These are phyloP conservation scores for Suillus sp. DNA, from an alignment of 768 basidiomycete genomes.

Conservation along the genomic window DNA sequence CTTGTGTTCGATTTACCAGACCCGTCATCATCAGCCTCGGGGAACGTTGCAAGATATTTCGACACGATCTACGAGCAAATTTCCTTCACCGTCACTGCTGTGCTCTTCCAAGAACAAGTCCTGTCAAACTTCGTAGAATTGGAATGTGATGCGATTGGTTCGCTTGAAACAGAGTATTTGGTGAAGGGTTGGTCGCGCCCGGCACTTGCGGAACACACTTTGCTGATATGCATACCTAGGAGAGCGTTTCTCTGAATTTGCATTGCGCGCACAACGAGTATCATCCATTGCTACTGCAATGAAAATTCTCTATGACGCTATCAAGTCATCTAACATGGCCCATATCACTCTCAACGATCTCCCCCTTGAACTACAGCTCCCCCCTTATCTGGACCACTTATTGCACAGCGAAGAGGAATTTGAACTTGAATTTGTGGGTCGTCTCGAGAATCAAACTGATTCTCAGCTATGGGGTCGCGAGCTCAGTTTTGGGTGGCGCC, in stretches of 20 bases:
- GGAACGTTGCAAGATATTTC: conserved; percentile 76
- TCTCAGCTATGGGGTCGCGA: conserved; percentile 65
- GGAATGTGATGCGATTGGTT: conserved; percentile 72
- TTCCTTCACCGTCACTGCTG: conserved; percentile 88
- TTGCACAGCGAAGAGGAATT: conserved; percentile 66
- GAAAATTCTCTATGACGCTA: conserved; percentile 74
- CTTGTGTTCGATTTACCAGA: conserved; percentile 89
- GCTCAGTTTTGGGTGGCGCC: conserved; percentile 68
- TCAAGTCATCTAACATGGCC: conserved; percentile 76
- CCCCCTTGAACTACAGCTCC: conserved; percentile 84
- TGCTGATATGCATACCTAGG: conserved; percentile 41
- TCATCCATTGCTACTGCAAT: conserved; percentile 82
- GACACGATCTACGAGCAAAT: conserved; percentile 90
- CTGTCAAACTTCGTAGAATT: conserved; percentile 81
- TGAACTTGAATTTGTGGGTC: conserved; percentile 51
- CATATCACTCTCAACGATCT: conserved; percentile 78
- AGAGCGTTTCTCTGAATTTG: conserved; percentile 58
- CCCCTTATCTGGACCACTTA: conserved; percentile 74
- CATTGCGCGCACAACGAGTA: conserved; percentile 55
- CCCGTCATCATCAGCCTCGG: conserved; percentile 80
- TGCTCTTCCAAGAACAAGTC: conserved; percentile 90
- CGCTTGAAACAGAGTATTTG: conserved; percentile 70
- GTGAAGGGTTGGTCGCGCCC: conserved; percentile 59
- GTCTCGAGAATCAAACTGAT: conserved; percentile 54
- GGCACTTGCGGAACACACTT: conserved; percentile 7